Evolutionary conservation across 1,284 basidiomycete species (phyloP).

Genomic region (Sanghuangporus baumii): DNA sequence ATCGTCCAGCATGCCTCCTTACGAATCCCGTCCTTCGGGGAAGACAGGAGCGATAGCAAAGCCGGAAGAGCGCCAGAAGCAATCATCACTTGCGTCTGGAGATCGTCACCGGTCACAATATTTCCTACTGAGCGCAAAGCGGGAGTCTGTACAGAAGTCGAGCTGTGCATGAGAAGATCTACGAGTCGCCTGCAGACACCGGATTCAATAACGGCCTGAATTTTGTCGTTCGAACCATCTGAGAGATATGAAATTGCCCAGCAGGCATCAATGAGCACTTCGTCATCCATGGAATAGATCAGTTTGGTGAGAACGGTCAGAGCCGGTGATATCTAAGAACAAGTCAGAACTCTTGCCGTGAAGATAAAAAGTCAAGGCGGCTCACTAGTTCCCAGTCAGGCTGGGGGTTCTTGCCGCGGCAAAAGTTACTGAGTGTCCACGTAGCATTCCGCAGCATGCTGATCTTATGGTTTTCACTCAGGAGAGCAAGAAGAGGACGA

Average conservation of each 20-base stretch:
- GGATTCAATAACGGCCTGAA: slow-evolving; percentile 98
- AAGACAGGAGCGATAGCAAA: slow-evolving; percentile 86
- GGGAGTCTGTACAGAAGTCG: slow-evolving; percentile 98
- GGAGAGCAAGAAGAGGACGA: slow-evolving; percentile 61
- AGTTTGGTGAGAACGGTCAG: slow-evolving; percentile 95
- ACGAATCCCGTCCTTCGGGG: slow-evolving; percentile 93
- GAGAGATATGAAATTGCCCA: slow-evolving; percentile 99
- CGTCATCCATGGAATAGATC: slow-evolving; percentile 98
- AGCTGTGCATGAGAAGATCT: slow-evolving; percentile 95
- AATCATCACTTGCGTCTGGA: slow-evolving; percentile 98
- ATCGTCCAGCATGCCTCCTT: slow-evolving; percentile 99
- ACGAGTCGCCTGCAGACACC: slow-evolving; percentile 97
- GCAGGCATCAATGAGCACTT: slow-evolving; percentile 99
- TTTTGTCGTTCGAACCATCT: slow-evolving; percentile 99
- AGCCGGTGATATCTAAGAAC: slow-evolving; percentile 85
- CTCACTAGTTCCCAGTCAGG: slow-evolving; percentile 90
- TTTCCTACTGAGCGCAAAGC: slow-evolving; percentile 97
- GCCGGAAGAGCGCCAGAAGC: slow-evolving; percentile 94
- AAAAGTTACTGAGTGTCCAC: slow-evolving; percentile 98
- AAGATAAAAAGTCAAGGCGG: slow-evolving; percentile 16
- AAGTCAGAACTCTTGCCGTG: slow-evolving; percentile 48
- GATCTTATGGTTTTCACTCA: slow-evolving; percentile 89
- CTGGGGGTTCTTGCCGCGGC: slow-evolving; percentile 93
- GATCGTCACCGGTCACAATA: slow-evolving; percentile 97
- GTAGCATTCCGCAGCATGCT: slow-evolving; percentile 98